Evolutionary conservation across 106 monocot genomes (phyloP), one percentile per base, ranked within the genome.

Genomic region (Dioscorea alata): DNA sequence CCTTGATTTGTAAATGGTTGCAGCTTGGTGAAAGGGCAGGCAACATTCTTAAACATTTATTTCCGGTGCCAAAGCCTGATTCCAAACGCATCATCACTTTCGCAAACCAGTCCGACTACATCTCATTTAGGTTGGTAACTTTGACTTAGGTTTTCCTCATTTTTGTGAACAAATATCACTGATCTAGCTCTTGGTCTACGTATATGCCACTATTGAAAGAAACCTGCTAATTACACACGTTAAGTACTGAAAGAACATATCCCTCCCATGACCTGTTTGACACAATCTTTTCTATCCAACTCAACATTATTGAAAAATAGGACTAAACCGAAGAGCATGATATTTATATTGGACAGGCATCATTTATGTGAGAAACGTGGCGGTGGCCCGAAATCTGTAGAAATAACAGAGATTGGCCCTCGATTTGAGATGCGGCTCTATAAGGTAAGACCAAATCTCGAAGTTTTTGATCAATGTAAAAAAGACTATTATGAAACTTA

Each of bases 51-150:
- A 96, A 92, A 64, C 86, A 96, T 86, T 85, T 99, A 13, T 99
- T 99, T 77, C 99, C 93, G 61, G 93, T 90, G 35, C 99, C 99
- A 59, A 99, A 99, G 78, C 87, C 93, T 22, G 99, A 99, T 69
- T 83, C 88, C 35, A 90, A 88, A 64, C 87, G 99, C 16, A 82
- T 99, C 54, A 69, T 99, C 70, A 90, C 99, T 54, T 93, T 99
- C 68, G 76, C 90, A 1, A 99, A 99, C 49, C 76, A 81, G 24
- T 85, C 87, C 24, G 93, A 99, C 75, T 83, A 82, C 59, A 84
- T 99, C 78, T 81, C 82, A 21, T 96, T 96, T 86, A 96, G 96
- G 96, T 96, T 32, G 23, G 33, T 33, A 20, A 4, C 22, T 24
- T 86, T 49, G 50, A 19, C 50, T 19, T 33, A 51, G 19, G 5